phyloP scores from a whole-genome alignment of 805 yeast genomes.

The Wickerhamiella siamensis region DNA sequence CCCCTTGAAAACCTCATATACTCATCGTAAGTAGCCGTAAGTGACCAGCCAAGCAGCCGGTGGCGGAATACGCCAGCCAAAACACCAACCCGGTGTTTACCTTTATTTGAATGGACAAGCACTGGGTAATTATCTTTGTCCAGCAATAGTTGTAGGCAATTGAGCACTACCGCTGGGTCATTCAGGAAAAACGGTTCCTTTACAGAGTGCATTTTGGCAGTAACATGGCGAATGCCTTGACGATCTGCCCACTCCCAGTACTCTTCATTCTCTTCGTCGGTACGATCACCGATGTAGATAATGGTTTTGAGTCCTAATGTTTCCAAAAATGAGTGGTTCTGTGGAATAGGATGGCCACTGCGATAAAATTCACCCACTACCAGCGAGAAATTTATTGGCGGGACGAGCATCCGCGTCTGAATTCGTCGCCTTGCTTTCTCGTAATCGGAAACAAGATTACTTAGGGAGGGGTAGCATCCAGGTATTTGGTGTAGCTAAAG shows the following conservation, averaged over 20 bases:
- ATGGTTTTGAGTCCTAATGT: constrained; percentile 63
- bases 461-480: too few relatives aligned
- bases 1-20: constrained; percentile 87
- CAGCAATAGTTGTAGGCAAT: constrained; percentile 22
- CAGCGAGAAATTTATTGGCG: constrained; percentile 81
- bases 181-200: constrained; percentile 56
- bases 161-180: constrained; percentile 41
- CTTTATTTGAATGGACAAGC: constrained; percentile 84
- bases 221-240: constrained; percentile 40
- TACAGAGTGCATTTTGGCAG: constrained; percentile 55
- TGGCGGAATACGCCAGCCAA: constrained; percentile 84
- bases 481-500: too few relatives aligned
- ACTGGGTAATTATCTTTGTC: constrained; percentile 64
- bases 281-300: constrained; percentile 44
- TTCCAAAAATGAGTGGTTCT: constrained; percentile 65
- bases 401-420: constrained; percentile 49
- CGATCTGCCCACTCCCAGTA: constrained; percentile 55
- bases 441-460: too few relatives aligned
- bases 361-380: constrained; percentile 81
- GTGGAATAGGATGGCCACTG: constrained; percentile 86
- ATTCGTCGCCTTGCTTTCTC: too few relatives aligned
- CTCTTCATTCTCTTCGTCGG: constrained; percentile 38
- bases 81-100: constrained; percentile 93
- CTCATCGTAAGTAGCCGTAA: constrained; percentile 86
- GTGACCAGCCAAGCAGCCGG: constrained; percentile 80